Base-by-base conservation (phyloP, 495 filamentous ascomycete species). In the Lophiostoma macrostomum region DNA sequence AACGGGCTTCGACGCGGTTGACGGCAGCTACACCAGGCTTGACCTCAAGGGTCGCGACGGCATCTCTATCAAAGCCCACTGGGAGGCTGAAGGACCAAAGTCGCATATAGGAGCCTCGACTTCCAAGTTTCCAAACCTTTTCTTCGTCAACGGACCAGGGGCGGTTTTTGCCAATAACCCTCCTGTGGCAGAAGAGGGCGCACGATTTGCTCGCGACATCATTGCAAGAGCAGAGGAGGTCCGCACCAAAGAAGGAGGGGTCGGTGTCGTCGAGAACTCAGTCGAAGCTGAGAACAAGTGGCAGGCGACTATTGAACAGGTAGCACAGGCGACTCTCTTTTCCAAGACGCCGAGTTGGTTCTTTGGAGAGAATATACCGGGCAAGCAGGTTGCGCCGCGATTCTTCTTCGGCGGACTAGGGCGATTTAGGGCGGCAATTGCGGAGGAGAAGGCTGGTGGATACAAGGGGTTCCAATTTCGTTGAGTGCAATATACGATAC, bases 1-100 rank as follows among this genome's bases (percentile, higher is more conserved):
- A 1, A 73, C 67, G 0, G 72, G 70, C 0, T 73, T 71, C 27
- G 67, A 71, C 47, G 58, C 64, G 8, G 63, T 64, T 22, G 68
- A 62, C 2, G 69, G 68, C 39, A 62, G 56, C 30, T 55, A 68
- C 16, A 63, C 56, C 37, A 28, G 58, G 5, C 57, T 72, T 12
- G 56, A 67, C 3, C 68, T 69, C 47, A 28, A 37, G 0, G 68
- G 53, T n/a, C 64, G 41, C 5, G 30, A 58, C 7, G 61, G 61
- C 11, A 30, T 52, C 25, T 50, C 57, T n/a, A 38, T 72, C 18
- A 55, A 18, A 55, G 58, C 49, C 18, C 56, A 50, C 54, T 69
- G 69, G 56, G 35, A 10, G 7, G 35, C 12, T 18, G 35, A n/a
- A 6, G 29, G 29, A 32, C 35, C 35, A 38, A 10, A 10, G 7